Conservation (phyloP, 306 rosid genomes). For the Trifolium repens region DNA sequence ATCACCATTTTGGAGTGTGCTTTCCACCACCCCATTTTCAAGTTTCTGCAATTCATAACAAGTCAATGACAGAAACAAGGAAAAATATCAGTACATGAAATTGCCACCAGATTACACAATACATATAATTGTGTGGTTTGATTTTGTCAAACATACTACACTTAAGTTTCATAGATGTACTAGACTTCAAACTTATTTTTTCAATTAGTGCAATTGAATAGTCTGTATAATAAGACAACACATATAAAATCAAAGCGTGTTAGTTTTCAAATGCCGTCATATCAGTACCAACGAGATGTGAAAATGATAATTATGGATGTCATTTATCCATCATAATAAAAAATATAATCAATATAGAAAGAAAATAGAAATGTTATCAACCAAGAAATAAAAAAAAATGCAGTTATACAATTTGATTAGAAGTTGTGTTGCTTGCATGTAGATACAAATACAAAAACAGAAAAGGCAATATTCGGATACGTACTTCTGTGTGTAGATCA, state of each 20-base stretch:
- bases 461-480: conserved; percentile 38
- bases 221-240: too few relatives aligned
- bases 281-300: conserved; percentile 7
- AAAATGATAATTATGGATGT: conserved; percentile 14
- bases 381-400: not conserved
- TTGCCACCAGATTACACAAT: not conserved
- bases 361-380: not conserved
- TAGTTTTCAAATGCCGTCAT: too few relatives aligned
- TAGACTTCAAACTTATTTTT: not conserved
- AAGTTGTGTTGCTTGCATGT: conserved; percentile 13
- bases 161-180: not conserved
- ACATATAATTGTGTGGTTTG: too few relatives aligned
- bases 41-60: conserved; percentile 55
- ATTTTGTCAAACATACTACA: conserved; percentile 13
- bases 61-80: conserved; percentile 27
- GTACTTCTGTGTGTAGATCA: conserved; percentile 69
- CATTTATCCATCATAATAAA: not conserved
- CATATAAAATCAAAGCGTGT: too few relatives aligned
- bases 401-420: conserved; percentile 24
- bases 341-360: not conserved
- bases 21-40: conserved; percentile 41
- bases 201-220: too few relatives aligned
- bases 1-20: conserved; percentile 56
- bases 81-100: conserved; percentile 16
- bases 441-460: conserved; percentile 18